phyloP scores from a whole-genome alignment of 73 alveolate species.

The Paramecium octaurelia region DNA sequence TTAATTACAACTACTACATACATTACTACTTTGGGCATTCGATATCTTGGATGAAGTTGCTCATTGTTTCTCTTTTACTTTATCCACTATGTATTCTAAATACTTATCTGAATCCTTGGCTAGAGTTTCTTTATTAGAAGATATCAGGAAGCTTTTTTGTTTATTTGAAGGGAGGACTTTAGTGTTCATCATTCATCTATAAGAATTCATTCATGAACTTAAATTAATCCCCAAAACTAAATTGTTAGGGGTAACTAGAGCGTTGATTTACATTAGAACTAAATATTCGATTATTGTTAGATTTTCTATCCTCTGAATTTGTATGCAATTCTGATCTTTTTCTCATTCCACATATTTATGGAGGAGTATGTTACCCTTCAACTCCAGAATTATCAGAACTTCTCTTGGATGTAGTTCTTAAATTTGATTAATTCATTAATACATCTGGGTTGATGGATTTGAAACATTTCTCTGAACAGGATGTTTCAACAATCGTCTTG shows the following conservation, averaged over 20 bases:
- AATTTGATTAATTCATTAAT: not conserved
- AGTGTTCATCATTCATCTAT: not conserved
- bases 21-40: not conserved
- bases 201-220: not conserved
- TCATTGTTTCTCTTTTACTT: not conserved
- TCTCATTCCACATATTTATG: not conserved
- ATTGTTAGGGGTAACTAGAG: conserved; percentile 12
- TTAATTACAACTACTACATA: not conserved
- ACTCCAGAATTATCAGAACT: not conserved
- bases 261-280: conserved; percentile 34
- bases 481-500: not conserved
- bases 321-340: conserved; percentile 11
- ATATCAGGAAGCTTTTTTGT: not conserved
- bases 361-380: conserved; percentile 19
- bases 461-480: not conserved
- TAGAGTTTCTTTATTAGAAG: conserved; percentile 3
- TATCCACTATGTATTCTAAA: not conserved
- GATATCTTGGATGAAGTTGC: not conserved
- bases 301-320: not conserved
- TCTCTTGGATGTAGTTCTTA: conserved; percentile 6
- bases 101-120: conserved; percentile 10
- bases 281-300: conserved; percentile 34
- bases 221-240: not conserved
- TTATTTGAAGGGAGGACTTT: not conserved
- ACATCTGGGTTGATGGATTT: not conserved